Base-by-base conservation (phyloP, 2,329 filamentous ascomycete genomes). In the Aspergillus oerlinghausenensis region DNA sequence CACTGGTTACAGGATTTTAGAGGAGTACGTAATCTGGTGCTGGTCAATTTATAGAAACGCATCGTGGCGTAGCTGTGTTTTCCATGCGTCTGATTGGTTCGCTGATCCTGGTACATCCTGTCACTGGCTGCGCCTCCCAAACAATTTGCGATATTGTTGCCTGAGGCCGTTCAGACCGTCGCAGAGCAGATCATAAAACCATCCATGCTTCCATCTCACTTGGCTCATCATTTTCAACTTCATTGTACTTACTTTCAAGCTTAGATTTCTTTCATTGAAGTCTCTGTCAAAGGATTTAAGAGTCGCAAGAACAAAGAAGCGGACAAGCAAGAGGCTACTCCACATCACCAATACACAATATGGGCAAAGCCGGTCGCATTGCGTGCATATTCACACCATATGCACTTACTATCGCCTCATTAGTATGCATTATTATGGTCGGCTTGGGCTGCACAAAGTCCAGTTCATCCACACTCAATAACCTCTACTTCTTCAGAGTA, bases 331-430 rank as follows among this genome's bases (percentile, higher is more conserved):
- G 14, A 17, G 8, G 11, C 43, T 47, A 23, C 43, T 29, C 47
- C 23, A 42, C 32, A 28, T 28, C 51, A 52, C 32, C 42, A 55
- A 53, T 65, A 47, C 11, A 19, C 43, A 70, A 38, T 66, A 89
- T 89, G 87, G 86, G 85, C 61, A 86, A 88, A 77, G 81, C 84
- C 70, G 92, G 90, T 65, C 85, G 93, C 70, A 85, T 93, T 67
- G 79, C 89, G 73, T 97, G 92, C 77, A 94, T 97, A 76, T 84
- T 89, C 76, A 80, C 92, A 79, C 93, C 93, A 59, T 92, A 96
- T 77, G 80, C 84, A 62, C 83, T 96, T 69, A 93, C 90, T 21
- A 77, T 94, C 66, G 88, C 83, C 61, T 88, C 89, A 57, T 80
- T 97, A 67, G 77, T 94, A 67, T 88, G 88, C 65, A 73, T 86